These are phyloP conservation scores for Xylaria venustula DNA, from an alignment of 495 filamentous ascomycete genomes.

Conservation along the genomic window DNA sequence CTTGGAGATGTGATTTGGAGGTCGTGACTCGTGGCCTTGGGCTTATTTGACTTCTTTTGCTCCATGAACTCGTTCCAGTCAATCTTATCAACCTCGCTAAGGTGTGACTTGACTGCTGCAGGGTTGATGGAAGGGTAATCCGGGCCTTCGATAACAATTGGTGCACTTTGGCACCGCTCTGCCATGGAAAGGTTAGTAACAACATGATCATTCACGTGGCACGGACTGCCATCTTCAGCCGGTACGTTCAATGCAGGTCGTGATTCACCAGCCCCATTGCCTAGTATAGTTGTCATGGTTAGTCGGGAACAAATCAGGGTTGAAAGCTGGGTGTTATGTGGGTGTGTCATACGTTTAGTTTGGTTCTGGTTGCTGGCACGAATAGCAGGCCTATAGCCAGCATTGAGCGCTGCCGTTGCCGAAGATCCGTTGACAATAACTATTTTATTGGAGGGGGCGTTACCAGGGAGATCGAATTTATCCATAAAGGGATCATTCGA, in stretches of 20 bases:
- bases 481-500: constrained; percentile 11
- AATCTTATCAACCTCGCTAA: too few relatives aligned
- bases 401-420: neutral
- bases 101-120: too few relatives aligned
- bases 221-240: neutral
- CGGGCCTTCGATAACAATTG: neutral
- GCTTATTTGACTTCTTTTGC: neutral
- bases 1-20: neutral
- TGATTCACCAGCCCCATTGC: neutral
- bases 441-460: constrained; percentile 15
- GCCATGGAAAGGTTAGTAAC: neutral
- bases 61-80: too few relatives aligned
- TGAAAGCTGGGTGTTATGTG: too few relatives aligned
- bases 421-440: constrained; percentile 23
- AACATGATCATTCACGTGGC: neutral
- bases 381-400: neutral
- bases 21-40: neutral
- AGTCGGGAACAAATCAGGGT: neutral
- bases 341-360: neutral
- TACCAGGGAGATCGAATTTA: constrained; percentile 6
- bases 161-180: constrained; percentile 11
- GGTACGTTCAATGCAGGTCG: neutral
- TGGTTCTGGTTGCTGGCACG: neutral
- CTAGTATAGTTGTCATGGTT: neutral
- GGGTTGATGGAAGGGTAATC: too few relatives aligned